These are phyloP conservation scores for Maudiozyma turicensis DNA, from an alignment of 805 yeast species.

Conservation along the genomic window DNA sequence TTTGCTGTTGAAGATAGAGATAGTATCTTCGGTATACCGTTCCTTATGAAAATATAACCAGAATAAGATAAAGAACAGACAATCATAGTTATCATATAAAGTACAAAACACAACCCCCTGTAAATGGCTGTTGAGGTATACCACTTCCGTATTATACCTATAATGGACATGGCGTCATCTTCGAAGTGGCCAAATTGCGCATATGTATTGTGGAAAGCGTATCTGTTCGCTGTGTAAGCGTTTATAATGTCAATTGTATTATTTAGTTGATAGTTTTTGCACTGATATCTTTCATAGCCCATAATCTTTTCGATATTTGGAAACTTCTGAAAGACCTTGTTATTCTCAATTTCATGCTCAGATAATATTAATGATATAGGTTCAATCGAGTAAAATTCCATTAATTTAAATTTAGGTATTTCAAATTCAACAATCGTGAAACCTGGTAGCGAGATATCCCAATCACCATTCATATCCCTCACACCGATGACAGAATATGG, in stretches of 20 bases:
- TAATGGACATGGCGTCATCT: neutral
- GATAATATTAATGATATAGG: conserved; percentile 58
- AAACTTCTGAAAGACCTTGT: conserved; percentile 13
- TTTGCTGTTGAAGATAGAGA: conserved; percentile 51
- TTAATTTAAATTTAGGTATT: conserved; percentile 58
- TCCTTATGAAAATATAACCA: conserved; percentile 13
- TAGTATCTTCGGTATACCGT: conserved; percentile 11
- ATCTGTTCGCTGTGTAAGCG: conserved; percentile 14
- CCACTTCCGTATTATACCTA: neutral
- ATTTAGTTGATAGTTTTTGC: conserved; percentile 8
- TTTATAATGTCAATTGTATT: conserved; percentile 17
- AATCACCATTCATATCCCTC: neutral
- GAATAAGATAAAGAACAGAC: conserved; percentile 12
- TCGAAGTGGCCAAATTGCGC: conserved; percentile 1
- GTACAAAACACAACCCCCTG: neutral
- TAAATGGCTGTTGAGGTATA: neutral
- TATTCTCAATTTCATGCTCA: conserved; percentile 20
- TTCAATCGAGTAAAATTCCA: conserved; percentile 69
- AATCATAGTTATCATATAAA: conserved; percentile 4
- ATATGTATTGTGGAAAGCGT: conserved; percentile 11
- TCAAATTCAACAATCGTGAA: conserved; percentile 43
- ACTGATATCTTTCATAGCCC: conserved; percentile 9
- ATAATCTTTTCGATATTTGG: conserved; percentile 7
- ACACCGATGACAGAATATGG: conserved; percentile 11
- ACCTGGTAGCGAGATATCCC: conserved; percentile 7